Base-by-base conservation (phyloP, 768 basidiomycete species). In the Lentinula lateritia region DNA sequence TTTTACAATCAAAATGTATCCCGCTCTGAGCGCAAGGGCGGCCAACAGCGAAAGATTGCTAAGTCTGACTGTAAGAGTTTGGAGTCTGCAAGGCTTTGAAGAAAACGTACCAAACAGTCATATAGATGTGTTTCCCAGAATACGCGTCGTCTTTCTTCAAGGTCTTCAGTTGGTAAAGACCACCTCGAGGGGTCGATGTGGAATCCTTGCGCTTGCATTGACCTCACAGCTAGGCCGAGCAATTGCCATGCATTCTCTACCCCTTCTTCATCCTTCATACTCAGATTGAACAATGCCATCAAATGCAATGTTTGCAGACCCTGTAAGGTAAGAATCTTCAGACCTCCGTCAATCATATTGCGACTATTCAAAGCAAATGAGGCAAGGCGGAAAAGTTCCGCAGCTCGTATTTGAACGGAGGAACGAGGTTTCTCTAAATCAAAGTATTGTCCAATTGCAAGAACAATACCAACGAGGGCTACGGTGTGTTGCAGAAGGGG, bases 1-100 rank as follows among this genome's bases (percentile, higher is more conserved):
- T 69, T 48, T 67, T 66, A 34, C 67, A 69, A 48, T 69, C 58
- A 67, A 65, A 65, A 52, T 69, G 68, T 12, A 59, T 28, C 28
- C 68, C 67, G 18, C 63, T 61, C 50, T 64, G 65, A 2, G 65
- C 62, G 20, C 66, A 66, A 10, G 68, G 68, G 6, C 68, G 66
- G 1, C 68, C 68, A 39, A 68, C 65, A 28, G 67, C 66, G 36
- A 69, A 67, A 5, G 67, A 66, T 66, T 67, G 67, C 68, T 69
- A 23, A 5, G 38, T 39, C 34, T 34, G 35, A 0, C 5, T 13
- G 18, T 50, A 16, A 52, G 54, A 15, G 42, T 3, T n/a, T 6
- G 18, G 10, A 42, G 3, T 23, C 7, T n/a, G 20, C 18, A 6
- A 32, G 3, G 3, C 35, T 9, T 23, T 35, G 34, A 53, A 18